Evolutionary conservation across 164 flowering plant species (phyloP).

Genomic region (Buxus sempervirens): DNA sequence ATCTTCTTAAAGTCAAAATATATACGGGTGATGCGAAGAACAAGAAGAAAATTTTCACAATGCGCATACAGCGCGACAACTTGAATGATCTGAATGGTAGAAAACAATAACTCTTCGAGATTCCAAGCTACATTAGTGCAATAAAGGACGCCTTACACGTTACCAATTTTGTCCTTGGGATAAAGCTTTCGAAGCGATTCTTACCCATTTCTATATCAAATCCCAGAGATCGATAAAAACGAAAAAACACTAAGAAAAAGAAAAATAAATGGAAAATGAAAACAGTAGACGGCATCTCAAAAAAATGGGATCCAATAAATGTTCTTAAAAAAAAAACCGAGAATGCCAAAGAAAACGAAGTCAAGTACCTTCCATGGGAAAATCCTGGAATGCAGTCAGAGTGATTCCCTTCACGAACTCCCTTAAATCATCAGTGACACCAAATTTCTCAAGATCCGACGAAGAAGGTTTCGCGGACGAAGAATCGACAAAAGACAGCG

Average conservation of each 20-base stretch:
- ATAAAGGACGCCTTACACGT: neutral
- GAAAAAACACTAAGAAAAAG: neutral
- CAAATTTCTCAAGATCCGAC: constrained; percentile 60
- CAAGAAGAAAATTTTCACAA: too few relatives aligned
- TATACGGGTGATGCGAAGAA: too few relatives aligned
- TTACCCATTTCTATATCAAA: neutral
- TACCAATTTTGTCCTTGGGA: too few relatives aligned
- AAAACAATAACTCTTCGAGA: neutral
- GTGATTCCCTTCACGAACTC: constrained; percentile 82
- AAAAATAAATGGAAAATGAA: neutral
- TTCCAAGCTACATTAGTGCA: neutral
- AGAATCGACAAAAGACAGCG: constrained; percentile 26
- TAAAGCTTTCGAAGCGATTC: too few relatives aligned
- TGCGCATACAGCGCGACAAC: too few relatives aligned
- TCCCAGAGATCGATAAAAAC: neutral
- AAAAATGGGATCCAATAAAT: neutral
- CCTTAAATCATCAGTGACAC: constrained; percentile 70
- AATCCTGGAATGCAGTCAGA: constrained; percentile 57
- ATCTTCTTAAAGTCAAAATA: too few relatives aligned
- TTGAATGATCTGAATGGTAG: too few relatives aligned
- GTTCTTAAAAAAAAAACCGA: neutral
- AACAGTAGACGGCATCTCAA: too few relatives aligned
- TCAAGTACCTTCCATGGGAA: constrained; percentile 56
- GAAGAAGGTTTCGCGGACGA: constrained; percentile 9
- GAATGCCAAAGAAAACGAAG: constrained; percentile 2